phyloP scores from a whole-genome alignment of 306 rosid genomes.

The Ochetophila trinervis region DNA sequence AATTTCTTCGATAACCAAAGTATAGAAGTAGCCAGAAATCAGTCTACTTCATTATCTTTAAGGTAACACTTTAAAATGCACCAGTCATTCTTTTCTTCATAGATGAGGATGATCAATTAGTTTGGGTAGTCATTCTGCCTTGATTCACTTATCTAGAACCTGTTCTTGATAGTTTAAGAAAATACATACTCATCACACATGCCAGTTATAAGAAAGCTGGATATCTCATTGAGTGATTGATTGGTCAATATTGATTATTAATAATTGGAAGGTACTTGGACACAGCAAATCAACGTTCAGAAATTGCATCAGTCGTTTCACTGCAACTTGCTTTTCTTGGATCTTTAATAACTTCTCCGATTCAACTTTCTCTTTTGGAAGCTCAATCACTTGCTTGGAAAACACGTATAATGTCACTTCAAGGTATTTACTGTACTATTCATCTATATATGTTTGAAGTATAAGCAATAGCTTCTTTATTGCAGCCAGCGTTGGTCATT shows the following conservation, averaged over 20 bases:
- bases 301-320: conserved; percentile 47
- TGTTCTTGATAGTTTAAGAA: not conserved
- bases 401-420: conserved; percentile 56
- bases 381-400: conserved; percentile 63
- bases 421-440: conserved; percentile 47
- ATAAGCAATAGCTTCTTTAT: not conserved
- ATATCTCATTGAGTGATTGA: conserved; percentile 17
- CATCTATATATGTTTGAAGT: conserved; percentile 8
- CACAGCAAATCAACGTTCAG: conserved; percentile 43
- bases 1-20: conserved; percentile 56
- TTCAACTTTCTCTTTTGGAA: conserved; percentile 45
- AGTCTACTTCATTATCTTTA: conserved; percentile 58
- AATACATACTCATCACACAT: not conserved
- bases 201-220: conserved; percentile 2
- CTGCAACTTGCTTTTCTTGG: conserved; percentile 62
- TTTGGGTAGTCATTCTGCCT: not conserved
- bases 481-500: conserved; percentile 9
- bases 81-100: conserved; percentile 18
- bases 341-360: conserved; percentile 55
- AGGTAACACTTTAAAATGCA: conserved; percentile 46
- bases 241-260: conserved; percentile 20
- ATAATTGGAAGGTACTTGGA: conserved; percentile 51
- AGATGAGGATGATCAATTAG: not conserved
- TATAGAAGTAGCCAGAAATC: conserved; percentile 57
- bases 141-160: not conserved